Conservation (phyloP, 116 monocot genomes). For the Posidonia oceanica region DNA sequence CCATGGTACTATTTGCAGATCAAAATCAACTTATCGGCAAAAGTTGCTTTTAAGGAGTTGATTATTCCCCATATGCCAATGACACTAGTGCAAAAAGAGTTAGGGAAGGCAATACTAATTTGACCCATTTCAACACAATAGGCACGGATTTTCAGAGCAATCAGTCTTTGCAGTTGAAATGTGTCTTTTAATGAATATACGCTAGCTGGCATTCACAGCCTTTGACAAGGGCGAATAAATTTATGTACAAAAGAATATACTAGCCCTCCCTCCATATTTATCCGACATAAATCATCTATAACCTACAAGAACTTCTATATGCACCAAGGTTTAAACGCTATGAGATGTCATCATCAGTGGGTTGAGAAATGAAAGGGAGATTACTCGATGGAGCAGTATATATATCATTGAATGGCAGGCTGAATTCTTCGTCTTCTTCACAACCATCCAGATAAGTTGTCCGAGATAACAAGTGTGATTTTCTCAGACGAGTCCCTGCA, state of each 20-base stretch:
- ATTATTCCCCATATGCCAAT: too few relatives aligned
- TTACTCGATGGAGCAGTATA: constrained; percentile 14
- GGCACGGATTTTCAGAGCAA: too few relatives aligned
- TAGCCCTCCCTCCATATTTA: background rate
- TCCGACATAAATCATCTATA: background rate
- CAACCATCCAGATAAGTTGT: constrained; percentile 49
- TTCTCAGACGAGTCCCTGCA: constrained; percentile 10
- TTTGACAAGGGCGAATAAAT: background rate
- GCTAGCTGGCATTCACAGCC: too few relatives aligned
- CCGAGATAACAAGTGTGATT: constrained; percentile 22
- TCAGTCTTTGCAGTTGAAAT: too few relatives aligned
- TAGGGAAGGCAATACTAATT: too few relatives aligned
- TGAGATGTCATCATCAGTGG: background rate
- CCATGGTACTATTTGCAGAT: too few relatives aligned
- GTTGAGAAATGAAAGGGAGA: constrained; percentile 54
- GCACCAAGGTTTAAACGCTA: background rate
- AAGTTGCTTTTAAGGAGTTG: too few relatives aligned
- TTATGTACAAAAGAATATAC: constrained; percentile 8
- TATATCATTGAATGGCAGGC: constrained; percentile 49
- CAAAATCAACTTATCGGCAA: too few relatives aligned
- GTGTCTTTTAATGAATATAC: too few relatives aligned
- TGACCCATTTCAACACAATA: too few relatives aligned
- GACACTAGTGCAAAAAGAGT: too few relatives aligned
- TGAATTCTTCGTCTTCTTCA: constrained; percentile 29
- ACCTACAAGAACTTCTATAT: background rate